Conservation (phyloP, 116 monocot species). For the Iris pallida region DNA sequence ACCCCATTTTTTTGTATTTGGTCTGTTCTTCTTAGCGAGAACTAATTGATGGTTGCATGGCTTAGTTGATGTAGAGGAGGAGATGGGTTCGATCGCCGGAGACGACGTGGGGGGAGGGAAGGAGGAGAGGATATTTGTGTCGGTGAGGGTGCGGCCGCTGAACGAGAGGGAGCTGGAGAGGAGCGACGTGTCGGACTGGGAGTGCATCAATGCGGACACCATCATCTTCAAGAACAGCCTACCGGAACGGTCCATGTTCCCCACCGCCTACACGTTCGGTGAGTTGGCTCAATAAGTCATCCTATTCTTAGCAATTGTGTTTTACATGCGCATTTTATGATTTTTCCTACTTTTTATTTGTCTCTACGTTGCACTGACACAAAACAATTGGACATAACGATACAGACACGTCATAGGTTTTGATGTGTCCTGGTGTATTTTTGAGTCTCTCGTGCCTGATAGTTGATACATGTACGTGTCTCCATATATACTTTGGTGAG, state of each 20-base stretch:
- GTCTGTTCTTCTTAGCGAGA: background rate
- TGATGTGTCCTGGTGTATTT: too few species aligned
- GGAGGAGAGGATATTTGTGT: conserved; percentile 67
- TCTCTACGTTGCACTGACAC: too few species aligned
- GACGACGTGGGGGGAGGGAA: conserved; percentile 19
- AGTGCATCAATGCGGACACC: conserved; percentile 57
- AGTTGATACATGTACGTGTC: too few species aligned
- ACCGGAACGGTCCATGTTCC: conserved; percentile 62
- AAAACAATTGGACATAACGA: too few species aligned
- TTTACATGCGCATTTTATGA: too few species aligned
- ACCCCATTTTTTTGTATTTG: background rate
- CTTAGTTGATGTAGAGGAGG: background rate
- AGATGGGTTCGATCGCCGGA: conserved; percentile 29
- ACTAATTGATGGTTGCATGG: background rate
- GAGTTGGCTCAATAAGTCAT: conserved; percentile 9
- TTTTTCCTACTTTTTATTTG: too few species aligned
- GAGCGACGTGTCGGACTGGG: conserved; percentile 61
- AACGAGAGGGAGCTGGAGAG: conserved; percentile 49
- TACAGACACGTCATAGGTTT: too few species aligned
- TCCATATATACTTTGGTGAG: too few species aligned
- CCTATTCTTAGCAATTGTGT: too few species aligned
- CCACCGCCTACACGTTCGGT: conserved; percentile 79
- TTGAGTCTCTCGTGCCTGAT: too few species aligned
- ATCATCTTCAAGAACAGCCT: conserved; percentile 48
- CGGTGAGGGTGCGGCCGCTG: conserved; percentile 66